phyloP scores from a whole-genome alignment of 768 basidiomycete species.

The Russula sp. region DNA sequence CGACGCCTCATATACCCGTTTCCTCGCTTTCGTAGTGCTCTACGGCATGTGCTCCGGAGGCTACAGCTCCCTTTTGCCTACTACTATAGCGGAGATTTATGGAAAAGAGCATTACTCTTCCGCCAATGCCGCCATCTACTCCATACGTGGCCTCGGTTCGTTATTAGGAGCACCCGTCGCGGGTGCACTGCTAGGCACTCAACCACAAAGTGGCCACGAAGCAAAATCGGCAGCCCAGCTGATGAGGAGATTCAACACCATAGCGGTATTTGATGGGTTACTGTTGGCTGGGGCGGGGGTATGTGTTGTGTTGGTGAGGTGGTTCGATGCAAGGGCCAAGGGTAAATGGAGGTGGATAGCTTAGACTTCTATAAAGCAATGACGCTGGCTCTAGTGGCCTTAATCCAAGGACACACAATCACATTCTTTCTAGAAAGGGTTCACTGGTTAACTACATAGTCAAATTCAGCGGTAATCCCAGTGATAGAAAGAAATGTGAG shows the following conservation, averaged over 20 bases:
- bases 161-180: conserved; percentile 38
- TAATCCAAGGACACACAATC: background rate
- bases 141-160: conserved; percentile 36
- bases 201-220: conserved; percentile 16
- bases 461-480: background rate
- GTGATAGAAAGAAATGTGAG: background rate
- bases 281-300: conserved; percentile 32
- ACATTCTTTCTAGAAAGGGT: background rate
- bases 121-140: conserved; percentile 37
- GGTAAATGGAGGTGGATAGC: conserved; percentile 37
- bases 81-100: conserved; percentile 38
- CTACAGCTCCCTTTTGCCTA: conserved; percentile 39
- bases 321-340: conserved; percentile 36
- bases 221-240: conserved; percentile 14
- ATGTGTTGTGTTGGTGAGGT: conserved; percentile 37
- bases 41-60: conserved; percentile 40
- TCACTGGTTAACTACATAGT: background rate
- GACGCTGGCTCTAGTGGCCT: background rate
- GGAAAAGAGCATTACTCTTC: conserved; percentile 37
- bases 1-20: conserved; percentile 32
- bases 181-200: conserved; percentile 34
- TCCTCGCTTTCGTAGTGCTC: conserved; percentile 34
- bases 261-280: conserved; percentile 34
- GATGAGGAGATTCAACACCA: conserved; percentile 31
- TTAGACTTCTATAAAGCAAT: conserved; percentile 14